Percentiles rank a stretch among this genome's conserved stretches.
Evolutionary conservation across 2,329 filamentous ascomycete genomes (phyloP).

Genomic region (Aureobasidium sp.): DNA sequence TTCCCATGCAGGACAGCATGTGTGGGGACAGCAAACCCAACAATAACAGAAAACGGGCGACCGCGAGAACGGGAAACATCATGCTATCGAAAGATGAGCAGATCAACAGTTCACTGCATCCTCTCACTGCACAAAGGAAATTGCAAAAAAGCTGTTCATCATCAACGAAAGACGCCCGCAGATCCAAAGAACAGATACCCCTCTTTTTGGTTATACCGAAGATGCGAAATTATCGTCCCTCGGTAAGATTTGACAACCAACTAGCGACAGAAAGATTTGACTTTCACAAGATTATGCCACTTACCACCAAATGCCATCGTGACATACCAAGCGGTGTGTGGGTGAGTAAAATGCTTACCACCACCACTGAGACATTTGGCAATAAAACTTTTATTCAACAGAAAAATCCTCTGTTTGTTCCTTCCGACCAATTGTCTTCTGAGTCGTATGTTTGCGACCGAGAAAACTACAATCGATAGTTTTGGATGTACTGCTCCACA

Average conservation of each 20-base stretch:
- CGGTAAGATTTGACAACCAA: not conserved
- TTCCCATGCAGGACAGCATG: slow-evolving; percentile 7
- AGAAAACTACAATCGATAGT: slow-evolving; percentile 13
- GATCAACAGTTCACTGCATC: slow-evolving; percentile 14
- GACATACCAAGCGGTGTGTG: not conserved
- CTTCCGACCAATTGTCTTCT: not conserved
- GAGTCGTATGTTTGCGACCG: too few species aligned
- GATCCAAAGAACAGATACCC: not conserved
- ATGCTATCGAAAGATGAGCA: slow-evolving; percentile 16
- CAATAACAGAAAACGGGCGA: slow-evolving; percentile 11
- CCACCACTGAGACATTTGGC: slow-evolving; percentile 10
- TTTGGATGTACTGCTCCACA: not conserved
- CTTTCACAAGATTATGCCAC: slow-evolving; percentile 14
- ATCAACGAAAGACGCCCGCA: not conserved
- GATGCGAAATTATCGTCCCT: not conserved
- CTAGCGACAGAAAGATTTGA: not conserved
- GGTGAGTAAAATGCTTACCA: not conserved
- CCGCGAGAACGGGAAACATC: not conserved
- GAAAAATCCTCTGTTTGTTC: not conserved
- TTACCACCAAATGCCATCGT: not conserved
- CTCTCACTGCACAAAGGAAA: not conserved
- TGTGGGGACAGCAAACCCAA: not conserved
- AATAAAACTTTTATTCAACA: slow-evolving; percentile 5
- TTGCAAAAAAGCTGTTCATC: slow-evolving; percentile 2
- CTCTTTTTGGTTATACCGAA: not conserved